These are phyloP conservation scores for Rhynchosporium secalis DNA, from an alignment of 2,329 filamentous ascomycete genomes.

Conservation along the genomic window DNA sequence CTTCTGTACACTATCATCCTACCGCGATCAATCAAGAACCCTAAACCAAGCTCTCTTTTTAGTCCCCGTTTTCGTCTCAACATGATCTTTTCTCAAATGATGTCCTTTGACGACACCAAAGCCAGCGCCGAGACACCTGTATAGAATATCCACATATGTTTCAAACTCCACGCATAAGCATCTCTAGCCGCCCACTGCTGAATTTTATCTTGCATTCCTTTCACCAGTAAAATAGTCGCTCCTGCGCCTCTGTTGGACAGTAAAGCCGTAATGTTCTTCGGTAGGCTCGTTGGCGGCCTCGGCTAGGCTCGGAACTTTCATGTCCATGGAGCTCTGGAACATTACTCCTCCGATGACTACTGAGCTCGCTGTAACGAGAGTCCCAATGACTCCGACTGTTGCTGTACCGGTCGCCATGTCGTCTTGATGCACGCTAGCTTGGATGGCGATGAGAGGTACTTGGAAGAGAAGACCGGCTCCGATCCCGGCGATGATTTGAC, in stretches of 20 bases:
- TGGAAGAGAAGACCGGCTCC: constrained; percentile 55
- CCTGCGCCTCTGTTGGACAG: constrained; percentile 21
- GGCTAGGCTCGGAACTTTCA: constrained; percentile 10
- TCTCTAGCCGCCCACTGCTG: constrained; percentile 24
- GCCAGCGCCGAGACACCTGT: constrained; percentile 24
- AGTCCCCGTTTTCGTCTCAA: constrained; percentile 51
- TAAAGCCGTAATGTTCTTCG: constrained; percentile 11
- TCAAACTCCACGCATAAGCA: constrained; percentile 28
- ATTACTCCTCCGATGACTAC: constrained; percentile 49
- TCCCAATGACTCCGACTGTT: constrained; percentile 49
- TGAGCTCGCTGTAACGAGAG: constrained; percentile 45
- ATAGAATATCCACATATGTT: constrained; percentile 32
- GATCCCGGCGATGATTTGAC: constrained; percentile 50
- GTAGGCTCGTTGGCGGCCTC: constrained; percentile 11
- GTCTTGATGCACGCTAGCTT: constrained; percentile 47
- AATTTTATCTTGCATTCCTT: constrained; percentile 15
- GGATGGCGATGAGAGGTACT: constrained; percentile 55
- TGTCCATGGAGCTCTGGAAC: constrained; percentile 42
- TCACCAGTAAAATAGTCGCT: constrained; percentile 21
- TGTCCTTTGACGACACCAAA: constrained; percentile 45
- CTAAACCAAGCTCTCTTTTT: constrained; percentile 1
- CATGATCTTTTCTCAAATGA: constrained; percentile 49
- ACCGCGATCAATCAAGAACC: background rate
- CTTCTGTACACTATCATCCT: background rate
- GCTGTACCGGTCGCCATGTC: constrained; percentile 50